Evolutionary conservation across 1,284 basidiomycete genomes (phyloP), one percentile per base, ranked within the genome.

Genomic region (Sanguinoderma infundibulare): DNA sequence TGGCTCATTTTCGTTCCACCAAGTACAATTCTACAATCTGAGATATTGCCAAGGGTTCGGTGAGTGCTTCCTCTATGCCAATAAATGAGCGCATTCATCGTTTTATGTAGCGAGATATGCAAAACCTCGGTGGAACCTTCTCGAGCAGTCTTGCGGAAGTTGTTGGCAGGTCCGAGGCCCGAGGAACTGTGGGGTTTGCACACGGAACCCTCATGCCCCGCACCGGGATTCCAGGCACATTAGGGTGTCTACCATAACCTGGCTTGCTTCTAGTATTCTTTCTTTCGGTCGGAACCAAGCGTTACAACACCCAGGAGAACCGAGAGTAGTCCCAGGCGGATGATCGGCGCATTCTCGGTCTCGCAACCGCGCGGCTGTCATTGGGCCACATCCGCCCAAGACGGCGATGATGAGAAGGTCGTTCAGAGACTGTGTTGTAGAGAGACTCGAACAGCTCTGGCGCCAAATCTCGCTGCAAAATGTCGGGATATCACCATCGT

Each of bases 291-390:
- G 3, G 35, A 52, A 26, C 12, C 14, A 26, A 26, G 17, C 5
- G 35, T 57, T 63, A 51, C 50, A 17, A 7, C 42, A 15, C 15
- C 36, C 36, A 26, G n/a, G 1, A 6, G 24, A 20, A 2, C 24
- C 24, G 24, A 26, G 61, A 40, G 40, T 49, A 8, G 30, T 28
- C 20, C 35, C 60, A 53, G 66, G 60, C 60, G 60, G 58, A 63
- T 60, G 66, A 65, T 67, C 66, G 66, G 66, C 51, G 58, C 66
- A 67, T 63, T 50, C 51, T 67, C 66, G 66, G 66, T 59, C 56
- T 22, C 32, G 51, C 52, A 62, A 64, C 34, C 34, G 59, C 58
- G 34, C 15, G 34, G 26, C 22, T 17, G 10, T 35, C 51, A 62
- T 67, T 64, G 62, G 61, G 32, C 49, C 15, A 17, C 42, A 10